phyloP scores from a whole-genome alignment of 2,329 filamentous ascomycete genomes.

The Calonectria montana region DNA sequence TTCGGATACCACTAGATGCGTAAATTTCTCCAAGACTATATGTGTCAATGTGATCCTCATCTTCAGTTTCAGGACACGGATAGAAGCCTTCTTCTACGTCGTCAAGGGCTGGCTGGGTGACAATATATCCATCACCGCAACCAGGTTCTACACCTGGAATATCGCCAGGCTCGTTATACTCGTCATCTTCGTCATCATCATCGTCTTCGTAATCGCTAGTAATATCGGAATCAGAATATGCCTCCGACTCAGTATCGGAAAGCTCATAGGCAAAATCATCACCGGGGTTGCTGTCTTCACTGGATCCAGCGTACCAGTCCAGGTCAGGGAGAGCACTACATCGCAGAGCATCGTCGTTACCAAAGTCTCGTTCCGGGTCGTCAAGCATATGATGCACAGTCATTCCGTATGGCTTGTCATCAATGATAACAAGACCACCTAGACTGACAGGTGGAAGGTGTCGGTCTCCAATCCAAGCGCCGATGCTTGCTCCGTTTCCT shows the following conservation, averaged over 20 bases:
- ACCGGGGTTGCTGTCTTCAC: conserved; percentile 56
- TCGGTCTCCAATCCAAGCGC: conserved; percentile 85
- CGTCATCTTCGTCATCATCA: conserved; percentile 65
- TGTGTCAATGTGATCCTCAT: conserved; percentile 85
- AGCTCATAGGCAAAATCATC: conserved; percentile 71
- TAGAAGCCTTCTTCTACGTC: conserved; percentile 88
- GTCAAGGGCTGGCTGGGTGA: conserved; percentile 93
- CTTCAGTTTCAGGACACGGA: conserved; percentile 74
- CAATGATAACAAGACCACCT: conserved; percentile 86
- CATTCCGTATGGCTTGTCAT: conserved; percentile 89
- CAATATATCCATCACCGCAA: conserved; percentile 79
- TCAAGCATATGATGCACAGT: conserved; percentile 98
- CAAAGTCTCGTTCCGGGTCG: conserved; percentile 65
- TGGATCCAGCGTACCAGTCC: conserved; percentile 57
- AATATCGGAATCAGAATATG: conserved; percentile 61
- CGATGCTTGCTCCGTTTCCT: conserved; percentile 89
- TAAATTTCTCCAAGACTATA: conserved; percentile 87
- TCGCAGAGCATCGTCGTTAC: conserved; percentile 40
- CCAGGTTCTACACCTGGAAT: conserved; percentile 81
- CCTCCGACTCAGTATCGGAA: conserved; percentile 70
- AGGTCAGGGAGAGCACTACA: conserved; percentile 55
- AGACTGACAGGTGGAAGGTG: conserved; percentile 93
- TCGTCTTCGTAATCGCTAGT: conserved; percentile 65
- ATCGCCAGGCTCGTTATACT: conserved; percentile 75
- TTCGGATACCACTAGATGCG: conserved; percentile 88